Evolutionary conservation across 257 asterid genomes (phyloP), one percentile per base, ranked within the genome.

Genomic region (Penstemon newberryi): DNA sequence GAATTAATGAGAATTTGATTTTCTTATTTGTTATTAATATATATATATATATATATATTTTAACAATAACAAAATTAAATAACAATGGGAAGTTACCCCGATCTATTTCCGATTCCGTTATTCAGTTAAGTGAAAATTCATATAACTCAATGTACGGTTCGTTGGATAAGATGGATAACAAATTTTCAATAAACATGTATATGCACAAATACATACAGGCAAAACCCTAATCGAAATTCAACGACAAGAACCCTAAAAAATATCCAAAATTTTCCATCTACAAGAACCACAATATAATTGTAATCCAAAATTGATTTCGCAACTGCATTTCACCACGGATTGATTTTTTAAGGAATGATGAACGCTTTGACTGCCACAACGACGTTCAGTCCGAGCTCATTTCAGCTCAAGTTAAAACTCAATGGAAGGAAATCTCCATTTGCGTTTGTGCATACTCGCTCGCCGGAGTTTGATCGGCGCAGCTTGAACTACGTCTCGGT

Each of bases 391-490:
- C 97, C 97, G 60, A 83, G 78, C 65, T 92, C 96, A 25, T 85
- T 76, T 73, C 99, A 93, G 91, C 97, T 93, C 77, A 90, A 92
- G 69, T 79, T 89, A 72, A 89, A 96, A 0, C 69, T 91, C 75
- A 77, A 72, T 62, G 33, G 81, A 78, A 82, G 84, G 69, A 91
- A 60, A 71, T 44, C 74, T 39, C 77, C 83, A 4, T 37, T 69
- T 50, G 40, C 77, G 15, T 67, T 79, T 54, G 73, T 72, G 11
- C 74, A 70, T 64, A 52, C 75, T 59, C 86, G 90, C 39, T 67
- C 74, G 11, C 85, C 75, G 72, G 78, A 77, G 77, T 42, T 79
- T 52, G 85, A 76, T 70, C 79, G 80, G 62, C 80, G 84, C 43
- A 56, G 70, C 19, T 73, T 63, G 76, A 72, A 69, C 43, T 80